Evolutionary conservation across 2,329 filamentous ascomycete species (phyloP), one percentile per base, ranked within the genome.

Genomic region (Cordyceps fumosorosea): DNA sequence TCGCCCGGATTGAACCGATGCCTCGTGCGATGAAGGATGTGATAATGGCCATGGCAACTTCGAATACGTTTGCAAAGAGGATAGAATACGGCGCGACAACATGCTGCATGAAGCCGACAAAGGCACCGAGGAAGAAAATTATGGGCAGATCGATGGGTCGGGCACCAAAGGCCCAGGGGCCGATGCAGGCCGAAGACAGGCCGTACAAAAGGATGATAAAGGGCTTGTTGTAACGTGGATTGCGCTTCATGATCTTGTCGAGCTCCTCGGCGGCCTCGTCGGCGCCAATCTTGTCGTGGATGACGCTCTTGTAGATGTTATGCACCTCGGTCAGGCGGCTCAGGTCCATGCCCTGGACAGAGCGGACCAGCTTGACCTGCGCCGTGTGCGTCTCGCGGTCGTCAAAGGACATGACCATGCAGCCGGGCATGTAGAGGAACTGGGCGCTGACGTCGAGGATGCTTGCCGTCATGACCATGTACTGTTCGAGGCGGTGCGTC

Each of bases 331-430:
- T 56, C 3, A 62, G 54, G 24, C 54, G 52, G 47, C 53, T 40
- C 10, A 62, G 54, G 40, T 62, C 60, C 26, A 62, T 62, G 54
- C 54, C 60, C 29, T 62, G 60, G 5, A 51, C 37, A 29, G 54
- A 11, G 32, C 60, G 60, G 2, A 62, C 54, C 14, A 62, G 53
- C 54, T 62, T 62, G 32, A 62, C 54, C 47, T 62, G 53, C 14
- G 53, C 54, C 1, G 60, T 58, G 24, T 58, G 60, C 45, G 60
- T 62, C 8, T 24, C 32, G 45, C 26, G 14, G 45, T 62, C 60
- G 54, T 62, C 60, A 37, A 62, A 62, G 34, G 47, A 52, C 53
- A 62, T 57, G 47, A 62, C 26, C 60, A 62, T 62, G 53, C 60
- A 62, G 44, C 53, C 45, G 12, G 60, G 60, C 53, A 62, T 56